Evolutionary conservation across 1,139 yeast species (phyloP).

Genomic region (Suhomyces anneliseae): DNA sequence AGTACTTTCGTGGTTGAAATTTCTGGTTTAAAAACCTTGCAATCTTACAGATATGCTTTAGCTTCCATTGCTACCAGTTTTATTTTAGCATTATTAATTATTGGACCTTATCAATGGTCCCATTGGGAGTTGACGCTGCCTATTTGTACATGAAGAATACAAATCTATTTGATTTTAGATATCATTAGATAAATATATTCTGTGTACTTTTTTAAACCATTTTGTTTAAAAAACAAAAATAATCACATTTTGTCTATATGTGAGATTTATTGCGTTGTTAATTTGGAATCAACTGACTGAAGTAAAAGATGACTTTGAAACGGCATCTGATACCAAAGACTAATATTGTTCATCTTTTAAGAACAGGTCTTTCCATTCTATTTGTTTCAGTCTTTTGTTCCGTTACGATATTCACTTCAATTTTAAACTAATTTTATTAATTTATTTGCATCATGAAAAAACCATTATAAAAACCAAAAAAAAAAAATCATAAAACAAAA

Average conservation of each 20-base stretch:
- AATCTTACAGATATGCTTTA: slow-evolving; percentile 43
- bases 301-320: background rate
- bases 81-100: slow-evolving; percentile 39
- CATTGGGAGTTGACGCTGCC: slow-evolving; percentile 33
- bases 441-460: background rate
- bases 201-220: no score
- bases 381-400: no score
- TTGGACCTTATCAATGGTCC: slow-evolving; percentile 59
- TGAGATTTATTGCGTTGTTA: no score
- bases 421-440: background rate
- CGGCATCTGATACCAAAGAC: background rate
- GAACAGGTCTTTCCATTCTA: background rate
- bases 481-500: no score
- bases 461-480: background rate
- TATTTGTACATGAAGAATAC: slow-evolving; percentile 17
- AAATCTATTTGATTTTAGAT: no score
- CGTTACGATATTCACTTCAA: background rate
- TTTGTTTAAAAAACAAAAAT: no score
- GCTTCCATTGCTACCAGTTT: slow-evolving; percentile 41
- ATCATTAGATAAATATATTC: no score
- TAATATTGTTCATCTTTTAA: background rate
- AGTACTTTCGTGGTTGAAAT: slow-evolving; percentile 76
- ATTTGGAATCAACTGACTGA: no score
- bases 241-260: no score
- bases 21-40: slow-evolving; percentile 30